Percentiles rank a stretch among this genome's conserved stretches.
Conservation (phyloP, 179 eudicot genomes). For the Silene coronaria region DNA sequence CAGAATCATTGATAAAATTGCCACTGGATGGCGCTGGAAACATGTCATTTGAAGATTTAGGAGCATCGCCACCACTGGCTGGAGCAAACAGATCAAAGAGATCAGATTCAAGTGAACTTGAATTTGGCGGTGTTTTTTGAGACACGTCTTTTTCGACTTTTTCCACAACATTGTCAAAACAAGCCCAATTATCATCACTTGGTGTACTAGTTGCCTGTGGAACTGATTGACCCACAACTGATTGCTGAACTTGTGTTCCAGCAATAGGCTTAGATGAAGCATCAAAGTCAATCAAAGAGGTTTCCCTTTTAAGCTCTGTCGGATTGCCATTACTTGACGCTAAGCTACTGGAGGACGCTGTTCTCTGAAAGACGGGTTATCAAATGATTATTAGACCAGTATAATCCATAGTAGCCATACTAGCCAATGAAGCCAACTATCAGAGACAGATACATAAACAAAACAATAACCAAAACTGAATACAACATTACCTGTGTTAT, state of each 20-base stretch:
- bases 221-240: conserved; percentile 30
- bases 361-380: conserved; percentile 51
- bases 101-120: conserved; percentile 47
- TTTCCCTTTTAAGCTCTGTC: conserved; percentile 51
- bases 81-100: conserved; percentile 58
- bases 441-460: not conserved
- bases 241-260: conserved; percentile 40
- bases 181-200: conserved; percentile 74
- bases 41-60: conserved; percentile 30
- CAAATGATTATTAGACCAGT: conserved; percentile 16
- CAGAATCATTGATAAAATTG: conserved; percentile 31
- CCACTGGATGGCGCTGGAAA: conserved; percentile 33
- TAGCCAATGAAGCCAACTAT: not conserved
- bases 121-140: conserved; percentile 46
- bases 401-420: not conserved
- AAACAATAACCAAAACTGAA: not conserved
- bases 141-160: conserved; percentile 39
- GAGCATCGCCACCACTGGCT: conserved; percentile 18
- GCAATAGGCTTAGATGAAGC: conserved; percentile 55
- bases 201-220: conserved; percentile 41
- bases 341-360: conserved; percentile 81
- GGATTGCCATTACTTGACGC: conserved; percentile 69
- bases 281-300: conserved; percentile 84
- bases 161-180: conserved; percentile 56
- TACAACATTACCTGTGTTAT: conserved; percentile 52